Conservation (phyloP, 2,329 filamentous ascomycete genomes). For the Myrmaecium sp. region DNA sequence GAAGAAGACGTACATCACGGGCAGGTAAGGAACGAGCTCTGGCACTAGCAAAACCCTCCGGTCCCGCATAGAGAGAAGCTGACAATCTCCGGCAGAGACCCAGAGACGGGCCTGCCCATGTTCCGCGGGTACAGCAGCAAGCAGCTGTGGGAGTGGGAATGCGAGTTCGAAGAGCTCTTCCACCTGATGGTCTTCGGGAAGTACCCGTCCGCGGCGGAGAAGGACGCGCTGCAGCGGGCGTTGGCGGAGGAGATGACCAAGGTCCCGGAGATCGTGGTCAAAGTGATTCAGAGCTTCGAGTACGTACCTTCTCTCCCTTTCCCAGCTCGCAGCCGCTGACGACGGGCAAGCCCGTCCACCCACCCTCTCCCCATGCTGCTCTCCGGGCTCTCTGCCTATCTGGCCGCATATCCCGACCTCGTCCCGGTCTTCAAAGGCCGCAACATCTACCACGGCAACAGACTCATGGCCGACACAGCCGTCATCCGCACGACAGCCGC, state of each 20-base stretch:
- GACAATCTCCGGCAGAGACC: constrained; percentile 20
- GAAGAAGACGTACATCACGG: constrained; percentile 14
- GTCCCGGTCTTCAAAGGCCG: constrained; percentile 4
- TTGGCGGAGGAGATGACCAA: constrained; percentile 4
- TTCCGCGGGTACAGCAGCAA: constrained; percentile 37
- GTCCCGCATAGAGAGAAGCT: neutral
- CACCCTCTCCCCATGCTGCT: constrained; percentile 19
- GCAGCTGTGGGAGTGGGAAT: constrained; percentile 29
- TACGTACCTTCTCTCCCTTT: neutral
- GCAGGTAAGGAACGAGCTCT: constrained; percentile 10
- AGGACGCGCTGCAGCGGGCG: constrained; percentile 28
- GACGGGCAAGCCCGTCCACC: constrained; percentile 7
- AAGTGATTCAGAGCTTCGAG: constrained; percentile 26
- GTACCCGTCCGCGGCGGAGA: constrained; percentile 28
- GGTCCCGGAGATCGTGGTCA: constrained; percentile 7
- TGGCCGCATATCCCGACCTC: constrained; percentile 1
- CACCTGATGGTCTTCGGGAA: constrained; percentile 37
- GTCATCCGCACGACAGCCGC: constrained; percentile 36
- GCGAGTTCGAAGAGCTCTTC: constrained; percentile 33
- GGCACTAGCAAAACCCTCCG: too few relatives aligned
- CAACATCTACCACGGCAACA: constrained; percentile 33
- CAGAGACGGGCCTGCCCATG: constrained; percentile 32
- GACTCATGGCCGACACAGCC: constrained; percentile 32
- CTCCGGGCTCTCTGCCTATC: constrained; percentile 29
- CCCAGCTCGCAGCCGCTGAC: neutral